Percentiles rank a stretch among this genome's conserved stretches.
phyloP scores from a whole-genome alignment of 371 early-diverging fungal genomes.

The Apophysomyces ossiformis region DNA sequence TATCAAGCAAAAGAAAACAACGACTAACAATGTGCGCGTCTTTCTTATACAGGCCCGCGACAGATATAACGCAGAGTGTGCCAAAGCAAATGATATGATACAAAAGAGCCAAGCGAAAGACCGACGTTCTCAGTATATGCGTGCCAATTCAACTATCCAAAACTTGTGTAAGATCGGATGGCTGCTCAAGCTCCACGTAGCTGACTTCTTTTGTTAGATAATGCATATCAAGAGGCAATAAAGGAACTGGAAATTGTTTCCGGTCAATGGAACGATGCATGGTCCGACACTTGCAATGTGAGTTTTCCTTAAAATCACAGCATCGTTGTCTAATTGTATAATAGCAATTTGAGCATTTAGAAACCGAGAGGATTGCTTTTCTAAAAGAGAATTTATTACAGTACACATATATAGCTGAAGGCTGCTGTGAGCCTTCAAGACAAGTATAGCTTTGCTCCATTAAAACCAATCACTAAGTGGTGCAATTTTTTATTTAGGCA shows the following conservation, averaged over 20 bases:
- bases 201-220: neutral
- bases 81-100: slow-evolving; percentile 16
- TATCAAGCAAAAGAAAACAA: neutral
- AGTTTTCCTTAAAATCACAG: neutral
- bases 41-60: slow-evolving; percentile 11
- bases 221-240: slow-evolving; percentile 16
- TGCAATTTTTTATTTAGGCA: neutral
- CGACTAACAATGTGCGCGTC: no score
- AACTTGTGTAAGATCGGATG: neutral
- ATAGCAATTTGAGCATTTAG: slow-evolving; percentile 11
- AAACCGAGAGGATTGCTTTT: slow-evolving; percentile 7
- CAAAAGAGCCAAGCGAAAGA: slow-evolving; percentile 9
- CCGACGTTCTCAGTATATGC: neutral
- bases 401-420: neutral
- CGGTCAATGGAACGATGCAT: slow-evolving; percentile 7
- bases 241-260: neutral
- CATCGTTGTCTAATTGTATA: neutral
- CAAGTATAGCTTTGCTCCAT: neutral
- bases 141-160: slow-evolving; percentile 8
- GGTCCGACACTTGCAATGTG: slow-evolving; percentile 9
- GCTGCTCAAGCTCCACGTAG: neutral
- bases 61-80: slow-evolving; percentile 15
- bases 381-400: slow-evolving; percentile 5
- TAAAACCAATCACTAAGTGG: neutral
- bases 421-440: neutral